Percentiles rank a stretch among this genome's conserved stretches.
Evolutionary conservation across 768 basidiomycete species (phyloP).

Genomic region (Lactifluus volemus): DNA sequence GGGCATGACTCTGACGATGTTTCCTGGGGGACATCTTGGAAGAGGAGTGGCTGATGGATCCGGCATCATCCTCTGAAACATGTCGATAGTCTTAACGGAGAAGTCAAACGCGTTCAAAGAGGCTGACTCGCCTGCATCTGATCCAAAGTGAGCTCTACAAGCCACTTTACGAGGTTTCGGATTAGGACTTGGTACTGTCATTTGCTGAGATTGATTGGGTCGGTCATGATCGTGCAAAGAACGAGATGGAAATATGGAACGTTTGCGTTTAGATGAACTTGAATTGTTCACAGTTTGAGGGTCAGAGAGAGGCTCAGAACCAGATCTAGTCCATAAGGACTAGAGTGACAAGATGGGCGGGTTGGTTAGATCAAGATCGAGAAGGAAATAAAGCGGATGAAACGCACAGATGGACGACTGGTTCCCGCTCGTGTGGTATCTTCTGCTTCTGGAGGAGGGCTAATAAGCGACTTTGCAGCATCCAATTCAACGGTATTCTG

Average conservation of each 20-base stretch:
- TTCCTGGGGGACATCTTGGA: background rate
- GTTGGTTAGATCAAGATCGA: conserved; percentile 3
- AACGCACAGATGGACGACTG: conserved; percentile 9
- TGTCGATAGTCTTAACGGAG: background rate
- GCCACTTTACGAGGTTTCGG: conserved; percentile 50
- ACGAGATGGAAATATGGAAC: conserved; percentile 21
- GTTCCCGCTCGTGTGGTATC: background rate
- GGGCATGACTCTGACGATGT: conserved; percentile 19
- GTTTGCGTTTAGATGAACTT: conserved; percentile 33
- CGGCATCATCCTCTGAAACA: background rate
- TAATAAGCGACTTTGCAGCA: conserved; percentile 18
- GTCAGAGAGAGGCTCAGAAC: conserved; percentile 17
- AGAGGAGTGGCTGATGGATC: background rate
- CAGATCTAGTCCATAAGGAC: conserved; percentile 18
- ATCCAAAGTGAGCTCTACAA: background rate
- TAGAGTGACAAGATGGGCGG: background rate
- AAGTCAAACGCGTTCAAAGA: background rate
- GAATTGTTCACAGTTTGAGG: background rate
- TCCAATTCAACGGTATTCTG: conserved; percentile 8
- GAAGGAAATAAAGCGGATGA: background rate
- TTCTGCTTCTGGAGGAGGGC: conserved; percentile 20
- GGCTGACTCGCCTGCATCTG: conserved; percentile 1
- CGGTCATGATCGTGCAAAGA: conserved; percentile 2
- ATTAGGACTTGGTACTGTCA: conserved; percentile 43
- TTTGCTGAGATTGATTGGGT: conserved; percentile 14